Base-by-base conservation (phyloP, 768 basidiomycete genomes). In the Boletus pseudopeckii region DNA sequence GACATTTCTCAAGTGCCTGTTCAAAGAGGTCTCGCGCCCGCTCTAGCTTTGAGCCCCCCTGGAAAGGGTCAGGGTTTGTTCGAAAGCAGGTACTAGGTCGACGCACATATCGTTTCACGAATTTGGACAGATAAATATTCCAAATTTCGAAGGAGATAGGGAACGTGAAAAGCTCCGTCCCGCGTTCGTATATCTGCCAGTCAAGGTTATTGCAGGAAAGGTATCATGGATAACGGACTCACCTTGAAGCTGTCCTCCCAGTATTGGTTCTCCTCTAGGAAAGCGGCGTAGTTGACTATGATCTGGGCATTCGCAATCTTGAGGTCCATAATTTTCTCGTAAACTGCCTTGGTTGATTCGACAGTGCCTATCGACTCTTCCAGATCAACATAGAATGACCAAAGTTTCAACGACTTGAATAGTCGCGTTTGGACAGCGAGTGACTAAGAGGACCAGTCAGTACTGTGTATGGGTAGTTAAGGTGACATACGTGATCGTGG, bases 231-330 rank as follows among this genome's bases (percentile, higher is more conserved):
- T 34, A 45, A 34, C 54, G 68, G n/a, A 84, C 90, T 81, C 63
- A 87, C 91, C 81, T 94, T 97, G 84, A 98, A 99, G 70, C 92
- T 92, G 64, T 98, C 97, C 63, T 99, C 97, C 72, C 90, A 99
- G 72, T 98, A 99, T 61, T 93, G 84, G 73, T 98, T 96, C 68
- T 98, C 96, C 68, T 98, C 96, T 45, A 99, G 74, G 80, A 98
- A 99, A 5, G 89, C 84, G 2, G 97, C 95, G 57, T 95, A 98
- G 70, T 99, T 98, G 71, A 98, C 83, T 62, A 98, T 95, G 58
- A 95, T 82, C 69, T 99, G 97, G 4, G 97, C 96, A 66, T 98
- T 99, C 14, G 97, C 97, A 49, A 99, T 99, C 49, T 93, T 87
- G 58, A 99, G 79, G 58, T 98, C 94, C 63, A 98, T 75, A 50